Base-by-base conservation (phyloP, 1,284 basidiomycete genomes). In the Leccinum fallax region DNA sequence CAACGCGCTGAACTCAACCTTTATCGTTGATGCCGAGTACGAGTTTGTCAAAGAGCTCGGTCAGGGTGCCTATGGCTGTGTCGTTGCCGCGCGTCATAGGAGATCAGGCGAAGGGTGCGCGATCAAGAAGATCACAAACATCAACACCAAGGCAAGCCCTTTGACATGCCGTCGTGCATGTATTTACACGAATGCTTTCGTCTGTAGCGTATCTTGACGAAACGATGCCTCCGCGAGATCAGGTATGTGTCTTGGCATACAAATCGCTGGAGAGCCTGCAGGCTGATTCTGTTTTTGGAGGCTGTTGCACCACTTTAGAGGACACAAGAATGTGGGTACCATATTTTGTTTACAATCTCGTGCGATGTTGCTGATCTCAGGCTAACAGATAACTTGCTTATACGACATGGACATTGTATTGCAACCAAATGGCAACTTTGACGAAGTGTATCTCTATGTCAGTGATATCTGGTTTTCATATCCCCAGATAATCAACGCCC, bases 371-470 rank as follows among this genome's bases (percentile, higher is more conserved):
- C 56, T 69, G 54, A 73, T 58, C 26, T 24, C 15, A 8, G 5
- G 16, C 36, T 26, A 26, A 55, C 69, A 93, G 92, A 94, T 94
- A 67, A 94, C 91, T 60, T 93, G 95, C 72, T 79, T 98, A 49
- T 98, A 97, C 71, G 96, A 98, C 76, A 96, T 98, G 93, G 95
- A 97, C 75, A 94, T 97, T 62, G 93, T 97, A 55, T 93, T 94
- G 75, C 90, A 92, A 68, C 85, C 92, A 16, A 90, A 85, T 63
- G 91, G 92, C 66, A 92, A 93, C 76, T 98, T 98, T 74, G 93
- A 95, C 74, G 95, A 97, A 78, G 95, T 97, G 16, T 97, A 96
- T 77, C 89, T 97, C 69, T 97, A 96, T 74, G 90, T 92, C 66
- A 67, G 88, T 79, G 53, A 62, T 59, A 16, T 53, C 16, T 51